Base-by-base conservation (phyloP, 139 green algal species). In the Tetratostichococcus sp. region DNA sequence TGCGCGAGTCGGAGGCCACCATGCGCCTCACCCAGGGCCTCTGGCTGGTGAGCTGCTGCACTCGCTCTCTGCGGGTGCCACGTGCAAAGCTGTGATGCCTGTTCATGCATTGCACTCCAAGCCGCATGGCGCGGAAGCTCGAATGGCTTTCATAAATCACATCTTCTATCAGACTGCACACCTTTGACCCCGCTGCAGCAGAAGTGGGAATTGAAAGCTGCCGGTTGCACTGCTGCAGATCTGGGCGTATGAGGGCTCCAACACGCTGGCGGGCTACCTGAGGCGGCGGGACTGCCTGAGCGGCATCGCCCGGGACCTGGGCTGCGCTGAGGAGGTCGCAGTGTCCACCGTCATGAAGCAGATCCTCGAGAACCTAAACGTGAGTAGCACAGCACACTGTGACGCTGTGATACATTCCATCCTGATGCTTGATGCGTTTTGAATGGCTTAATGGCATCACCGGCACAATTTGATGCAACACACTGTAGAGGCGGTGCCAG, bases 241-340 rank as follows among this genome's bases (percentile, higher is more conserved):
- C 67, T 97, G 92, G 92, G 76, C 81, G 66, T 97, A 93, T 50
- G 80, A 96, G 77, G 93, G 91, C 1, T 79, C 87, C 77, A 86
- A 83, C 62, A 95, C 90, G 21, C 81, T 96, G 35, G 77, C 80
- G 0, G 83, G 79, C 59, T 88, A 92, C 70, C 76, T 95, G 8
- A 87, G 90, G 79, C 88, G 91, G 4, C 80, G 91, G 22, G 90
- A 96, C 82, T 88, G 84, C 69, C 70, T 92, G 19, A 73, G 69
- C 4, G 83, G 82, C 0, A 74, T 97, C 22, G 86, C 91, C 0
- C 62, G 67, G 1, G 91, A 95, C 75, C 75, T 97, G 65, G 77
- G 73, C 11, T 74, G 89, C 21, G 65, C 80, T 5, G 87, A 93
- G 75, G 67, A 73, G 22, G 80, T 79, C 4, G 91, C 88, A 25